Conservation (phyloP, 352 stramenopile species). For the Phytophthora chlamydospora region DNA sequence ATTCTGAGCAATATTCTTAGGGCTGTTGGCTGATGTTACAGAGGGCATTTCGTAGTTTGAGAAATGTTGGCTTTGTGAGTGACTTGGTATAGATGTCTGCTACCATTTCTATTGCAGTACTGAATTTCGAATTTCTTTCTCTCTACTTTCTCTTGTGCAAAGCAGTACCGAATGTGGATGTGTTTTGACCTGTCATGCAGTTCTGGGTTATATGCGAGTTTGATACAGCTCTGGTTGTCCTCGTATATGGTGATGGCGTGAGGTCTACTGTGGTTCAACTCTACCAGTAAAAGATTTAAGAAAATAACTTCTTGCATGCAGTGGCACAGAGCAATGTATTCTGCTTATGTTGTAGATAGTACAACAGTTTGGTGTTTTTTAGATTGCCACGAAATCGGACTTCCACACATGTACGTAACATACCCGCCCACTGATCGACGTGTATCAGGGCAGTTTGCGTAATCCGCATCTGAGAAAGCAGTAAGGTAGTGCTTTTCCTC, state of each 20-base stretch:
- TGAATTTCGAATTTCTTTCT: too few species aligned
- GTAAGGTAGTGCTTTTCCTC: background rate
- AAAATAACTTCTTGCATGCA: slow-evolving; percentile 32
- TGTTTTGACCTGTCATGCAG: too few species aligned
- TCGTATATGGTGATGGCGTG: background rate
- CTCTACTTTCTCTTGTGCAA: too few species aligned
- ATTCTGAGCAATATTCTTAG: background rate
- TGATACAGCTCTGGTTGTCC: too few species aligned
- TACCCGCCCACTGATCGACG: slow-evolving; percentile 24
- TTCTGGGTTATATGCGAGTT: too few species aligned
- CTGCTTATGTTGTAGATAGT: slow-evolving; percentile 32
- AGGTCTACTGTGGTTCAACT: background rate
- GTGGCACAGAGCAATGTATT: slow-evolving; percentile 30
- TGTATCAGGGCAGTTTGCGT: slow-evolving; percentile 30
- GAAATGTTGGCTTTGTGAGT: background rate
- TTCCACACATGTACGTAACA: slow-evolving; percentile 20
- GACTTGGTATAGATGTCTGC: slow-evolving; percentile 11
- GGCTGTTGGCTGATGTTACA: too few species aligned
- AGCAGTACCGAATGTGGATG: too few species aligned
- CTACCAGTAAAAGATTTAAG: slow-evolving; percentile 5
- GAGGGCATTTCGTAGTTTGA: background rate
- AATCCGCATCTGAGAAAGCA: slow-evolving; percentile 26
- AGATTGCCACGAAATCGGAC: slow-evolving; percentile 28
- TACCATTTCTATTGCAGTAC: slow-evolving; percentile 14
- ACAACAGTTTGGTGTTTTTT: slow-evolving; percentile 32